phyloP scores from a whole-genome alignment of 2,329 filamentous ascomycete genomes.

The Fusarium irregulare region DNA sequence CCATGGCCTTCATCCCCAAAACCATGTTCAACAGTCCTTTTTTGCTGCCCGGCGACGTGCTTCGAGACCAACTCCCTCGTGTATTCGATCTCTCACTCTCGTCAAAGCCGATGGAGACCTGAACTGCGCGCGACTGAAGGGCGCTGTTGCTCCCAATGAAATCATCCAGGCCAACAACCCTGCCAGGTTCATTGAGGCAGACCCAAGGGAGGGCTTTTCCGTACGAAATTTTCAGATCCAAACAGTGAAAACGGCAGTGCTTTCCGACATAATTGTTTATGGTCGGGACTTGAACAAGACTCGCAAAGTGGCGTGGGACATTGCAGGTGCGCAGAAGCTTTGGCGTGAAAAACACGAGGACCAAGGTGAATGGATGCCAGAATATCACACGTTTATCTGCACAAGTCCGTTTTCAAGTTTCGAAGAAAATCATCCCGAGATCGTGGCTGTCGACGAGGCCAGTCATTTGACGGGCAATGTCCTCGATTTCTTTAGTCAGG shows the following conservation, averaged over 20 bases:
- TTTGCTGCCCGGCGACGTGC: slow-evolving; percentile 82
- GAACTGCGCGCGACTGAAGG: slow-evolving; percentile 79
- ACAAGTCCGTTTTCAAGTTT: slow-evolving; percentile 74
- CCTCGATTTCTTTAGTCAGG: slow-evolving; percentile 89
- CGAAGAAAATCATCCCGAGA: slow-evolving; percentile 73
- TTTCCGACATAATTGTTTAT: slow-evolving; percentile 94
- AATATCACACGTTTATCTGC: slow-evolving; percentile 88
- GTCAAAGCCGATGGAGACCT: slow-evolving; percentile 92
- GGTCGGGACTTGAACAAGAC: slow-evolving; percentile 74
- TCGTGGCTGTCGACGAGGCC: slow-evolving; percentile 79
- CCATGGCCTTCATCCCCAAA: slow-evolving; percentile 89
- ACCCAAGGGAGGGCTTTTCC: slow-evolving; percentile 91
- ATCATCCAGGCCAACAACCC: slow-evolving; percentile 68
- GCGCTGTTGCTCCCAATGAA: slow-evolving; percentile 85
- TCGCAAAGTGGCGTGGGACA: slow-evolving; percentile 72
- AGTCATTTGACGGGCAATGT: slow-evolving; percentile 80
- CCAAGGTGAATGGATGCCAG: slow-evolving; percentile 65
- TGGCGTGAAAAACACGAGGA: slow-evolving; percentile 76
- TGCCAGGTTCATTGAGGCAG: slow-evolving; percentile 80
- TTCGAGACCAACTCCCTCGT: slow-evolving; percentile 75
- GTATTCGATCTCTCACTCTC: slow-evolving; percentile 82
- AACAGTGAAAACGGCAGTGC: slow-evolving; percentile 83
- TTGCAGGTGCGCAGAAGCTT: slow-evolving; percentile 79
- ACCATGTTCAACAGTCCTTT: slow-evolving; percentile 89
- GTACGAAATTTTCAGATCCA: slow-evolving; percentile 99